Evolutionary conservation across 2,329 filamentous ascomycete genomes (phyloP).

Genomic region (Macrophomina phaseolina): DNA sequence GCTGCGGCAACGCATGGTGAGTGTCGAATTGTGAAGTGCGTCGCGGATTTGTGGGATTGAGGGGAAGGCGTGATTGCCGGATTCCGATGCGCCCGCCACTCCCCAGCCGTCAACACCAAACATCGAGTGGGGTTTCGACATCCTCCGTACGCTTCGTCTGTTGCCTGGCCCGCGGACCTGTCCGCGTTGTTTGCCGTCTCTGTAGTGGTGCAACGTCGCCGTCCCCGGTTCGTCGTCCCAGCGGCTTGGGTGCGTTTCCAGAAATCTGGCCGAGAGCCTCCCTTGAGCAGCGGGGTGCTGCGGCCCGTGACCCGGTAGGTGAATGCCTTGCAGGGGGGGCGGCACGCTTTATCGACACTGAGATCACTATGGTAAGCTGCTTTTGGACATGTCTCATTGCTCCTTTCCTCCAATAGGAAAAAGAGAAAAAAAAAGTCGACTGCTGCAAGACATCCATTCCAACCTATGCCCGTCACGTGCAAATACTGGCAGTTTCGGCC

Average conservation of each 20-base stretch:
- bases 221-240: neutral
- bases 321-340: neutral
- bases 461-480: no score
- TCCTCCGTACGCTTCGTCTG: neutral
- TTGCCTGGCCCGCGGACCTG: neutral
- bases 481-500: no score
- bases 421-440: no score
- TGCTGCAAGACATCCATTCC: no score
- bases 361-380: neutral
- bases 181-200: neutral
- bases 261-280: neutral
- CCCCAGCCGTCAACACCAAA: constrained; percentile 4
- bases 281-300: neutral
- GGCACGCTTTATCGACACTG: neutral
- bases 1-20: neutral
- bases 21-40: constrained; percentile 8
- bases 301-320: neutral
- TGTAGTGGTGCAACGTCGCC: neutral
- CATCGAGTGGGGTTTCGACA: no score
- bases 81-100: neutral
- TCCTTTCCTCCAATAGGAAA: neutral
- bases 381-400: neutral
- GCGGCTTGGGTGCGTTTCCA: neutral
- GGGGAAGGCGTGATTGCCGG: neutral
- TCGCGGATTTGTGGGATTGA: constrained; percentile 7